Percentiles rank a stretch among this genome's conserved stretches.
Conservation (phyloP, 768 basidiomycete genomes). For the Agaricus subrufescens region DNA sequence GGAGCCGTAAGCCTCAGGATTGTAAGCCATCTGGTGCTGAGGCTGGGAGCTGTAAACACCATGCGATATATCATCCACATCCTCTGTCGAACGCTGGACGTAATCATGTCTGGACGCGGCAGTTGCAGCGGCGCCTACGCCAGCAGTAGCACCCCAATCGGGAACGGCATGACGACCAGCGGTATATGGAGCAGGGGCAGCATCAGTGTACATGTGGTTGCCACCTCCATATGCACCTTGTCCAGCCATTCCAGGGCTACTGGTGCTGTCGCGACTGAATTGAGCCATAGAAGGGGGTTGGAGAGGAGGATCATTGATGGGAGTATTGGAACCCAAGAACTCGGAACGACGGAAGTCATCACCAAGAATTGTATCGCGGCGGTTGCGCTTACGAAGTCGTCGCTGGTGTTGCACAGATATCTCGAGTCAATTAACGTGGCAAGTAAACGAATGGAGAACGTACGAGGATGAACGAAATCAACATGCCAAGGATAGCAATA, state of each 20-base stretch:
- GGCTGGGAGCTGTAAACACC: constrained; percentile 40
- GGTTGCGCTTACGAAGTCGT: constrained; percentile 28
- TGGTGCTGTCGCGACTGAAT: neutral
- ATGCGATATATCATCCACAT: constrained; percentile 26
- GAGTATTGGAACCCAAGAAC: constrained; percentile 6
- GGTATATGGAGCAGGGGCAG: constrained; percentile 19
- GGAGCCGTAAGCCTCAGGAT: constrained; percentile 39
- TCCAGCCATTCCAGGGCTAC: constrained; percentile 34
- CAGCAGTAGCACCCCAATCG: constrained; percentile 8
- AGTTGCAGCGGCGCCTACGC: constrained; percentile 7
- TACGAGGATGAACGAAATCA: constrained; percentile 37
- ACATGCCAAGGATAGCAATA: constrained; percentile 30
- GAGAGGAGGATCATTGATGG: no score
- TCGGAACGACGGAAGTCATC: constrained; percentile 22
- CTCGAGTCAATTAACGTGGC: no score
- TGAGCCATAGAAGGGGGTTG: no score
- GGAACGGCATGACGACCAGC: constrained; percentile 14
- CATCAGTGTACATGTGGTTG: constrained; percentile 28
- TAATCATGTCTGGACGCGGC: constrained; percentile 29
- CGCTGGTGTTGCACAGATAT: constrained; percentile 21
- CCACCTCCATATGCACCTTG: constrained; percentile 32
- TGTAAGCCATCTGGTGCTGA: constrained; percentile 31
- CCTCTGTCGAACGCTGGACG: constrained; percentile 26
- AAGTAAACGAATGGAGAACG: constrained; percentile 9
- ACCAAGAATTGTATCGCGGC: constrained; percentile 28